Percentiles rank a stretch among this genome's conserved stretches.
These are phyloP conservation scores for Diaporthe humulicola DNA, from an alignment of 2,329 filamentous ascomycete genomes.

Conservation along the genomic window DNA sequence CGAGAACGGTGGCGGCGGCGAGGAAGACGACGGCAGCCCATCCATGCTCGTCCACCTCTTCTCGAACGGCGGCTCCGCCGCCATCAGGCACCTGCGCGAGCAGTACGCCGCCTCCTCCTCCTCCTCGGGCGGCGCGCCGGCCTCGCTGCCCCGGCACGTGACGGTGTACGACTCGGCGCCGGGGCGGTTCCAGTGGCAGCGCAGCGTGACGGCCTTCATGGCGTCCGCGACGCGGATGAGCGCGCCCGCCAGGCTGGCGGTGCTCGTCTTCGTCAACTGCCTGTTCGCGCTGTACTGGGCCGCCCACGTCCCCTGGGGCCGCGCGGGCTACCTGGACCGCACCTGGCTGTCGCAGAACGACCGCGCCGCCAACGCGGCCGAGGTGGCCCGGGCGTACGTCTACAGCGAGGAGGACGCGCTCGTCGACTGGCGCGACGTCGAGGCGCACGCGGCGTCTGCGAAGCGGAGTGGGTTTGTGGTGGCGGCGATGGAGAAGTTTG, in stretches of 20 bases:
- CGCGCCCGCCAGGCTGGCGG: conserved; percentile 46
- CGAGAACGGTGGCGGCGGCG: conserved; percentile 44
- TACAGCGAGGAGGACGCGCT: conserved; percentile 64
- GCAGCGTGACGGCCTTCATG: conserved; percentile 56
- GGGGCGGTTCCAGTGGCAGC: conserved; percentile 56
- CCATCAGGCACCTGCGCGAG: conserved; percentile 54
- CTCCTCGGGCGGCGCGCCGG: conserved; percentile 24
- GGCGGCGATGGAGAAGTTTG: conserved; percentile 58
- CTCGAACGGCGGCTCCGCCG: conserved; percentile 65
- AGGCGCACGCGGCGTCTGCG: conserved; percentile 61
- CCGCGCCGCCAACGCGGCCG: conserved; percentile 48
- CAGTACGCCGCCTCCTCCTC: conserved; percentile 41
- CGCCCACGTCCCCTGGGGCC: conserved; percentile 47
- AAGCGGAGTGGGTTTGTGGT: conserved; percentile 55
- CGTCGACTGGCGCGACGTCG: conserved; percentile 61
- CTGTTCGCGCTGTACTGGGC: conserved; percentile 49
- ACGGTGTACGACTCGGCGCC: conserved; percentile 64
- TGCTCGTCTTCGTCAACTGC: conserved; percentile 51
- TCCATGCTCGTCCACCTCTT: conserved; percentile 63
- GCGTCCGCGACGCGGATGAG: conserved; percentile 49
- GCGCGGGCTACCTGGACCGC: conserved; percentile 48
- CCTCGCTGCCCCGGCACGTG: conserved; percentile 55
- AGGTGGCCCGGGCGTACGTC: conserved; percentile 63
- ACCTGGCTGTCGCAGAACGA: conserved; percentile 56
- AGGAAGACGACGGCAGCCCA: conserved; percentile 43